Conservation (phyloP, 1,139 yeast species). For the Pichiaceae sp. region DNA sequence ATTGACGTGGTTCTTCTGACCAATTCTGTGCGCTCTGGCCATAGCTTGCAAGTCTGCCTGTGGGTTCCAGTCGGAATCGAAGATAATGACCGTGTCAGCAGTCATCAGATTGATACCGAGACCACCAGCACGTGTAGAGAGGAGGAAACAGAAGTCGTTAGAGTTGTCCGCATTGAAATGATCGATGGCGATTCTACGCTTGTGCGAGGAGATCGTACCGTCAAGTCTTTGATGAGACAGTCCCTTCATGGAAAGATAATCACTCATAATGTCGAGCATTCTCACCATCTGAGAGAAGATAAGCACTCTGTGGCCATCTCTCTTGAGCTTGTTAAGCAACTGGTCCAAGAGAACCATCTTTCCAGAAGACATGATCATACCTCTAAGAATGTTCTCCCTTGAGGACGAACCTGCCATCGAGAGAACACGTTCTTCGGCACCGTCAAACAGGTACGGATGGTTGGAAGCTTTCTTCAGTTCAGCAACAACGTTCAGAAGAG, state of each 20-base stretch:
- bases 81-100: conserved; percentile 95
- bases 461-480: conserved; percentile 95
- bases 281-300: conserved; percentile 97
- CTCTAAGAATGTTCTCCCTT: conserved; percentile 77
- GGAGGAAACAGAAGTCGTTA: conserved; percentile 81
- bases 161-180: conserved; percentile 94
- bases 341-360: conserved; percentile 95
- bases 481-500: conserved; percentile 84
- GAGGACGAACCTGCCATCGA: conserved; percentile 52
- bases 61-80: conserved; percentile 99
- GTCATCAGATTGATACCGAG: conserved; percentile 97
- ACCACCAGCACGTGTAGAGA: conserved; percentile 98
- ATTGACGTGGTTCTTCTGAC: conserved; percentile 95
- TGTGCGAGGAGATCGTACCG: conserved; percentile 94
- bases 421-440: conserved; percentile 81
- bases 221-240: conserved; percentile 86
- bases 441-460: conserved; percentile 92
- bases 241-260: conserved; percentile 85
- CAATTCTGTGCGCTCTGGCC: conserved; percentile 99
- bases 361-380: conserved; percentile 95
- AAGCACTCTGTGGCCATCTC: conserved; percentile 93
- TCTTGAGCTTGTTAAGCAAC: conserved; percentile 68
- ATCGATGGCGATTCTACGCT: conserved; percentile 89
- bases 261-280: conserved; percentile 91
- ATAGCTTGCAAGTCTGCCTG: conserved; percentile 98